Evolutionary conservation across 352 stramenopile species (phyloP), one percentile per base, ranked within the genome.

Genomic region (Globisporangium megalacanthum): DNA sequence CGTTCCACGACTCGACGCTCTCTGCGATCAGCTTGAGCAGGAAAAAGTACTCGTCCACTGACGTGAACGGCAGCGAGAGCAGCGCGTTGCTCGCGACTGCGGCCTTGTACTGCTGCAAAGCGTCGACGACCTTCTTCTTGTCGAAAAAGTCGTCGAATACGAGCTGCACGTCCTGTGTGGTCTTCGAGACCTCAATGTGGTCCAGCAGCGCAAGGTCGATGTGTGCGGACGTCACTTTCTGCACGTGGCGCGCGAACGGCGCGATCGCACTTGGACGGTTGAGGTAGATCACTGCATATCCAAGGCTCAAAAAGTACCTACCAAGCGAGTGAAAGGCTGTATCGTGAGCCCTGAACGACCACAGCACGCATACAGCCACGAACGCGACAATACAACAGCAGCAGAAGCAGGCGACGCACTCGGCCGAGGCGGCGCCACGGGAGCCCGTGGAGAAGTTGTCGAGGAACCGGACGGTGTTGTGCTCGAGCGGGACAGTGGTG

Each of bases 391-490:
- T 8, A 29, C 25, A 29, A 29, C 25, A 29, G 25, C 25, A 29
- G 25, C 25, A 29, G 25, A 29, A 29, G 25, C 25, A 29, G 25
- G 25, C 44, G 14, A 78, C 63, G 20, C 68, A 88, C 72, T 94
- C 83, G 53, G 78, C 79, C 0, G 79, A 92, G 13, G 85, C 72
- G 4, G 92, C 90, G 33, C 93, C 94, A 36, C 94, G 71, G 5
- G 78, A 83, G n/a, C 97, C 97, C 0, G 96, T 99, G 15, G 82
- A 97, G 68, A 99, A 99, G 61, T 99, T 99, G 70, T 99, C 97
- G 29, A 99, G 80, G 71, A 96, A 99, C 45, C 97, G 89, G 36
- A 99, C 97, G 3, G 83, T 96, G 64, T 98, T 95, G 44, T 84
- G 71, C 77, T 99, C 97, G 29, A 99, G 79, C 54, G 94, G 92